Base-by-base conservation (phyloP, 495 filamentous ascomycete species). In the Venustampulla echinocandica region DNA sequence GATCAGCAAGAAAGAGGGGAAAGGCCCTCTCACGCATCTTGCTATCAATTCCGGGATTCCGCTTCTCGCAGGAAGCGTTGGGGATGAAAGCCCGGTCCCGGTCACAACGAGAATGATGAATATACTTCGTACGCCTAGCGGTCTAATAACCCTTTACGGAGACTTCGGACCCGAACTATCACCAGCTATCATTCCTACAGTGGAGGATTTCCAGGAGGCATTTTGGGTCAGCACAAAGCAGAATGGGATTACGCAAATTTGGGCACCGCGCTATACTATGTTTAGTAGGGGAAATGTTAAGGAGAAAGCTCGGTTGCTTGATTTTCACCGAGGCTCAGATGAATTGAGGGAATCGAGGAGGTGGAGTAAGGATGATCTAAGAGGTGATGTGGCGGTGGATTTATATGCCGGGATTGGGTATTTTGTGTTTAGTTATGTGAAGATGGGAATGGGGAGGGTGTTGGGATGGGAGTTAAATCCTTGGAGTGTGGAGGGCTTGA, bases 401-500 rank as follows among this genome's bases (percentile, higher is more conserved):
- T 64, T 96, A 54, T 95, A 90, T 69, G 85, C 85, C 2, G 90
- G 90, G 0, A 93, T 96, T 49, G 90, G 90, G 1, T 96, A 96
- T 61, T 96, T 95, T 61, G 75, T 82, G 13, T 90, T 95, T 52
- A 80, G 75, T 25, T 94, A 92, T 58, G 68, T 80, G 15, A 72
- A 68, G 47, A 69, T 83, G n/a, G 88, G 88, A 0, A 67, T 86
- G 46, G 57, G 56, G 35, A 70, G 75, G 38, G 82, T 95, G 7
- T 67, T 90, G 47, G 85, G 87, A 54, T 96, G 85, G 84, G 90
- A 96, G 59, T 62, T 96, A 18, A 95, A 89, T 64, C 74, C 77
- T 3, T 95, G 87, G 87, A 87, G 82, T 50, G 76, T 89, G 0
- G 90, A 95, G 63, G 90, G 87, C 0, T 57, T 94, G 44, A 64